A percentile compares a stretch with the other conserved stretches of the same genome.
These are phyloP conservation scores for Mycena albidolilacea DNA, from an alignment of 768 basidiomycete genomes.

Conservation along the genomic window DNA sequence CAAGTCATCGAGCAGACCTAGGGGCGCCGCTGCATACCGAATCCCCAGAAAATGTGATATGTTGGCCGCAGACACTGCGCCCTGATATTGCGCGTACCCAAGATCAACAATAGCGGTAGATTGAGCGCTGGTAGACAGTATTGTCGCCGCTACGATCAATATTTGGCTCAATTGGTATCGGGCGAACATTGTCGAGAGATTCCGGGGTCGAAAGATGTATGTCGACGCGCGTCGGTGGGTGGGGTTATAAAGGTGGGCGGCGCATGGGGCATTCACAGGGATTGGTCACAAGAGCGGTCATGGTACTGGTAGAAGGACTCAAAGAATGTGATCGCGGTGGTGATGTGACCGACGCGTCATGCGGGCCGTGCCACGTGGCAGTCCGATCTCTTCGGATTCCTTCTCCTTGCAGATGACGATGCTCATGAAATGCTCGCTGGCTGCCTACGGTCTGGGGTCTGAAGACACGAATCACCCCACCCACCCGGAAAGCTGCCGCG, in stretches of 20 bases:
- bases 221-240: not conserved
- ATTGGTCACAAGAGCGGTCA: conserved; percentile 1
- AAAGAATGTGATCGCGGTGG: not conserved
- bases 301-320: not conserved
- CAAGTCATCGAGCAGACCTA: conserved; percentile 50
- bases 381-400: too few relatives aligned
- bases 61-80: conserved; percentile 51
- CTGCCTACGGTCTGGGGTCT: too few relatives aligned
- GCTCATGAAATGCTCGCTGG: too few relatives aligned
- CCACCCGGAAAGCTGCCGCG: too few relatives aligned
- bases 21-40: conserved; percentile 66
- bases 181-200: not conserved
- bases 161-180: not conserved
- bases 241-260: conserved; percentile 1
- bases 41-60: conserved; percentile 58
- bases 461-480: too few relatives aligned
- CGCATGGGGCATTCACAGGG: not conserved
- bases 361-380: too few relatives aligned
- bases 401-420: too few relatives aligned
- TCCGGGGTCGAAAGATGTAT: not conserved
- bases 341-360: not conserved
- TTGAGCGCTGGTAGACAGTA: not conserved
- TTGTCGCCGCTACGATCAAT: not conserved
- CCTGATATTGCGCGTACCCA: conserved; percentile 63
- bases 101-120: conserved; percentile 52